Percentiles rank a stretch among this genome's conserved stretches.
phyloP scores from a whole-genome alignment of 345 rosid genomes.

The Conringia planisiliqua region DNA sequence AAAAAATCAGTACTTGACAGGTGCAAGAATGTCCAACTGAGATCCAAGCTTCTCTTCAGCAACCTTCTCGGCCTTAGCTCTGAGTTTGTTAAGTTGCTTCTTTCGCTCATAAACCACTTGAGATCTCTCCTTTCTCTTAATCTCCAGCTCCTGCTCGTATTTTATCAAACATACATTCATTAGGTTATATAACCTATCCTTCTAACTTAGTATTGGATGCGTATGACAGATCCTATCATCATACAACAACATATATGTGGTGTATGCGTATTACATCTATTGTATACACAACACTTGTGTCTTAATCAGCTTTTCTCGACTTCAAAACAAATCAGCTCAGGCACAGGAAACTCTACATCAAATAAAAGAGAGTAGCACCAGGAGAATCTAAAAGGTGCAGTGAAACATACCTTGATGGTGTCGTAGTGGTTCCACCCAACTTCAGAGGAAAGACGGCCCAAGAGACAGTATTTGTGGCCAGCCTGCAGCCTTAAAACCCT shows the following conservation, averaged over 20 bases:
- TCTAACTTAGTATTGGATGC: not conserved
- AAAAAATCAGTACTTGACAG: constrained; percentile 51
- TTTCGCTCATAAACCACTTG: constrained; percentile 63
- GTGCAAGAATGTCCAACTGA: constrained; percentile 56
- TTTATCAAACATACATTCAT: constrained; percentile 2
- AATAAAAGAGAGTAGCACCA: not conserved
- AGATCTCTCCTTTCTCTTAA: constrained; percentile 77
- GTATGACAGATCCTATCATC: not conserved
- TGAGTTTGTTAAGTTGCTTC: constrained; percentile 73
- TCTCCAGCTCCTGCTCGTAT: constrained; percentile 62
- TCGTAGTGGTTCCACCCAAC: constrained; percentile 87
- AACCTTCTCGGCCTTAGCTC: constrained; percentile 72
- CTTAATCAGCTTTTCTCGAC: not conserved
- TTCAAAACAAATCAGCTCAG: not conserved
- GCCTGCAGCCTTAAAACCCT: constrained; percentile 89
- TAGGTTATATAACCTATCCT: not conserved
- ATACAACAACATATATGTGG: not conserved
- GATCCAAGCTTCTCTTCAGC: constrained; percentile 82
- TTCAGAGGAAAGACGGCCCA: constrained; percentile 67
- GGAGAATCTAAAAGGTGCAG: not conserved
- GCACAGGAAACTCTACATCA: not conserved
- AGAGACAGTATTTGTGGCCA: constrained; percentile 72
- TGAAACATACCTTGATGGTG: constrained; percentile 60
- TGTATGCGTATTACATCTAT: not conserved
- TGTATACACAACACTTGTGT: not conserved